phyloP scores from a whole-genome alignment of 75 land plant genomes.

The Cupressus sempervirens region DNA sequence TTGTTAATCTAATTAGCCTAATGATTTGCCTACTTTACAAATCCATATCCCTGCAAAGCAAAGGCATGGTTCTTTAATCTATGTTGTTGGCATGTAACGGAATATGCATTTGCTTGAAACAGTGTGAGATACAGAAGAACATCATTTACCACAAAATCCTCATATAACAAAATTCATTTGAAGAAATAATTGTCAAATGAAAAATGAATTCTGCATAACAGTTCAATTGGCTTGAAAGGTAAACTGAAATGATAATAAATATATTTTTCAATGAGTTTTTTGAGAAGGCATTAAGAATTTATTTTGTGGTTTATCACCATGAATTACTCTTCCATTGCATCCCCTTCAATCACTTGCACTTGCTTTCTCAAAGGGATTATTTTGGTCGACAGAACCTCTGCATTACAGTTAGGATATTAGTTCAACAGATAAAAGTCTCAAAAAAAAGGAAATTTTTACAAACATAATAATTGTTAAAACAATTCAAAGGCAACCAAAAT shows the following conservation, averaged over 20 bases:
- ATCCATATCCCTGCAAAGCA: background rate
- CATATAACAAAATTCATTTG: background rate
- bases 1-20: background rate
- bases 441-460: background rate
- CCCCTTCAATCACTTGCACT: constrained; percentile 56
- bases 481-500: background rate
- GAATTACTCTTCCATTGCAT: constrained; percentile 77
- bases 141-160: background rate
- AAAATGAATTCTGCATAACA: background rate
- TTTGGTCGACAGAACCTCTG: constrained; percentile 76
- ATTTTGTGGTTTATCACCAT: background rate
- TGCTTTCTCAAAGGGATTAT: constrained; percentile 47
- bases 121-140: background rate
- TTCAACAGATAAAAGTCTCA: background rate
- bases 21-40: background rate
- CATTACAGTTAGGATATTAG: constrained; percentile 1
- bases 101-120: background rate
- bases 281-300: background rate
- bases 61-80: background rate
- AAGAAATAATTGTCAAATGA: no score
- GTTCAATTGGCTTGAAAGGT: background rate
- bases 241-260: background rate
- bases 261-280: background rate
- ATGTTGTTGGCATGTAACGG: background rate
- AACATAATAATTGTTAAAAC: background rate